Evolutionary conservation across 2,329 filamentous ascomycete species (phyloP).

Genomic region (Metarhizium brunneum): DNA sequence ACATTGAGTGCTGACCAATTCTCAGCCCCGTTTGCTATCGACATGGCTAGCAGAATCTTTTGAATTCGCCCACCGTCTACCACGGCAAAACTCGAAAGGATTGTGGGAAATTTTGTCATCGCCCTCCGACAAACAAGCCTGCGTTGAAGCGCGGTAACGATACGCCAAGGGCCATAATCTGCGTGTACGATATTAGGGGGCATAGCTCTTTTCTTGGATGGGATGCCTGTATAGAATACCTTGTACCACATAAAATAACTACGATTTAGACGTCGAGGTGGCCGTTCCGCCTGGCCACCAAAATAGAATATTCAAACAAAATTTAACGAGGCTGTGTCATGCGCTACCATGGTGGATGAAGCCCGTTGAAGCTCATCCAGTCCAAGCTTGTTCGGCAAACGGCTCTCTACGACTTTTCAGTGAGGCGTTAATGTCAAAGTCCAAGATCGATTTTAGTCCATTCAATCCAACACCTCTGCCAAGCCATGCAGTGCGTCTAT

Average conservation of each 20-base stretch:
- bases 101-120: neutral
- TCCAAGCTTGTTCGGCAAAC: neutral
- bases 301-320: neutral
- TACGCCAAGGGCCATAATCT: neutral
- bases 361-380: neutral
- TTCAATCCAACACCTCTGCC: neutral
- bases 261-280: neutral
- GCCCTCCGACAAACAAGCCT: neutral
- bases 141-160: neutral
- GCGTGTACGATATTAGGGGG: slow-evolving; percentile 9
- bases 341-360: neutral
- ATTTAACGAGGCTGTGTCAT: neutral
- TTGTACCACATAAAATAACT: neutral
- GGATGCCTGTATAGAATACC: neutral
- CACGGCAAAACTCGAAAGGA: too few relatives aligned
- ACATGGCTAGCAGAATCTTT: slow-evolving; percentile 37
- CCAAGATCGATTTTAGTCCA: neutral
- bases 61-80: slow-evolving; percentile 8
- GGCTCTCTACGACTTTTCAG: neutral
- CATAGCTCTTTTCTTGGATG: neutral
- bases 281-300: neutral
- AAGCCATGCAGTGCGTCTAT: neutral
- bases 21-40: slow-evolving; percentile 49
- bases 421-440: too few relatives aligned
- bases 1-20: slow-evolving; percentile 6